Evolutionary conservation across 2,329 filamentous ascomycete genomes (phyloP).

Genomic region (Fusarium redolens): DNA sequence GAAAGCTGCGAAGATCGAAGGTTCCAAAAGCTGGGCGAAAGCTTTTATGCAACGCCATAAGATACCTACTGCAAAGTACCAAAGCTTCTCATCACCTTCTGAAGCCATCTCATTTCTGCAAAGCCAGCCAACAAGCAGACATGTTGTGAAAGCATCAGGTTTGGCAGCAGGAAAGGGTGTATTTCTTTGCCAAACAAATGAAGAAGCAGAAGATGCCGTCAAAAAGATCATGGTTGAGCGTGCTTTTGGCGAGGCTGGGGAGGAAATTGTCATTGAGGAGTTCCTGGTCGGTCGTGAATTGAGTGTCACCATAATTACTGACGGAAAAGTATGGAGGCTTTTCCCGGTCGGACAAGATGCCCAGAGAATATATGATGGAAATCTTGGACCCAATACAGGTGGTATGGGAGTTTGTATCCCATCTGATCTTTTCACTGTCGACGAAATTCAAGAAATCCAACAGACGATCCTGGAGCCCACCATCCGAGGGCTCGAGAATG

Average conservation of each 20-base stretch:
- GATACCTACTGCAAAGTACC: too few relatives aligned
- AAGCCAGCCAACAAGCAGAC: background rate
- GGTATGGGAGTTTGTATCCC: background rate
- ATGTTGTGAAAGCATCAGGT: background rate
- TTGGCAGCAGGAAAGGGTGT: background rate
- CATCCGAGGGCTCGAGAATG: background rate
- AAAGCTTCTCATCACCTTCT: too few relatives aligned
- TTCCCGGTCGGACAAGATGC: background rate
- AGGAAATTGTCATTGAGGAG: background rate
- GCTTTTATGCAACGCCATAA: too few relatives aligned
- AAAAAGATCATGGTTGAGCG: background rate
- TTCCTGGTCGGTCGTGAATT: background rate
- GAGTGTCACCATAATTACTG: background rate
- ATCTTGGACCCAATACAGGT: background rate
- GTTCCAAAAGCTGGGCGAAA: too few relatives aligned
- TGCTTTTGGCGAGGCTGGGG: background rate
- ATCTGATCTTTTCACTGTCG: background rate
- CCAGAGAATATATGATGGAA: background rate
- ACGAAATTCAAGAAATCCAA: background rate
- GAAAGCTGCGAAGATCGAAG: too few relatives aligned
- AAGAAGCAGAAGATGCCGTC: background rate
- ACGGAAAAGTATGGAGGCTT: background rate
- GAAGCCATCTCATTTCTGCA: too few relatives aligned
- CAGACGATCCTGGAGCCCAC: background rate
- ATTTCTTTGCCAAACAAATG: background rate